Base-by-base conservation (phyloP, 352 stramenopile species). In the Globisporangium middletonii region DNA sequence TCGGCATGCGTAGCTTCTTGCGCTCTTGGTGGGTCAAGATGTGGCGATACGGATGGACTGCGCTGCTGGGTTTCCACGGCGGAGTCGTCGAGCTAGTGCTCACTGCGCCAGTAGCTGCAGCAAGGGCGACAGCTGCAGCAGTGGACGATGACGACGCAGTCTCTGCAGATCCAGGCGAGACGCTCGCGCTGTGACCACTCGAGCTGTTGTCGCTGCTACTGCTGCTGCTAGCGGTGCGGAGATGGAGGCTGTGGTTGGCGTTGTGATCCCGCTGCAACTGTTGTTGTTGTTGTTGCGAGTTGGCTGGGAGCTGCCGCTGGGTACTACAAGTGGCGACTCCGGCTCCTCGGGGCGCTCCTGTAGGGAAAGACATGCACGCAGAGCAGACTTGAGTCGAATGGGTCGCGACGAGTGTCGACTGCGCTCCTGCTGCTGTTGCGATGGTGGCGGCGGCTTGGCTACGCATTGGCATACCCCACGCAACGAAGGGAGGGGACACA, bases 1-100 rank as follows among this genome's bases (percentile, higher is more conserved):
- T 89, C 47, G 81, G 81, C 81, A 88, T 86, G 33, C 62, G 57
- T 48, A 69, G 65, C 57, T 73, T 71, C 57, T 76, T 76, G 62
- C 68, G 68, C 50, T 73, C 68, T 41, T 73, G 65, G 56, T 76
- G 65, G 13, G 68, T 73, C 16, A 76, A 50, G 35, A 76, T 71
- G 48, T 71, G 55, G 35, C 65, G 59, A 26, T 63, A 63, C 42
- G 57, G 43, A 35, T 55, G 35, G 26, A 1, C 7, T 12, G 33
- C 6, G 7, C 33, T 38, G 12, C 33, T 38, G 5, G 33, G 33
- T 38, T 38, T 38, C 33, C 33, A 38, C 33, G 33, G 33, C 33
- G 33, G 6, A 9, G 33, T 53, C 19, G 45, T 41, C 16, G 12
- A 47, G 46, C 38, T 60, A 30, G 13, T 53, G 46, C 26, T 35